Evolutionary conservation across 106 monocot genomes (phyloP), one percentile per base, ranked within the genome.

Genomic region (Dactylorhiza incarnata): DNA sequence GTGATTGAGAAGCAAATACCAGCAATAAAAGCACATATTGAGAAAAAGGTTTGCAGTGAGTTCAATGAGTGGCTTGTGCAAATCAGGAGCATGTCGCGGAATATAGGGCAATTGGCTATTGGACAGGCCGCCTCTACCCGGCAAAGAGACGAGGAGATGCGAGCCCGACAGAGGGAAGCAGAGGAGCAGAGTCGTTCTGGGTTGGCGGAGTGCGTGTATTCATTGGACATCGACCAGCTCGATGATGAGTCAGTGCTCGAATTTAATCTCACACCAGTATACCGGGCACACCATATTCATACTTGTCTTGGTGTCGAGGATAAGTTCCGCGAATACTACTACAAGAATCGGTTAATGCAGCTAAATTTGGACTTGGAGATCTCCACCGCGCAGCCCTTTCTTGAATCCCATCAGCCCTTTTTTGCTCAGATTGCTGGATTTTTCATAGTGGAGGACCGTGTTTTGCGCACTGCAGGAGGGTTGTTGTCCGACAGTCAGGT

Each of bases 371-470:
- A 93, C 78, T 23, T 93, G 65, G 87, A 93, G 78, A 85, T 96
- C 49, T 83, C 89, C 1, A 50, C 86, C 26, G 43, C 78, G 3
- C 93, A 93, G 17, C 85, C 93, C 26, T 96, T 96, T 76, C 82
- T 96, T 25, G 93, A 96, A 73, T 96, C 91, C 14, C 90, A 96
- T 73, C 93, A 91, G 69, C 85, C 89, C 0, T 93, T 91, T 84
- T 89, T 96, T 70, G 70, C 85, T 7, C 96, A 96, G 72, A 86
- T 96, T 48, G 91, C 93, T 53, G 96, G 96, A 7, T 89, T 84
- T 78, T 96, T 96, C 82, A 91, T 96, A 12, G 87, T 96, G 17
- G 96, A 96, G 79, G 89, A 93, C 75, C 87, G 87, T 13, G 90
- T 90, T 54, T 72, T 68, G 7, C 74, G 80, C 23, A 80, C 80